Percentiles rank a stretch among this genome's conserved stretches.
Evolutionary conservation across 306 rosid species (phyloP).

Genomic region (Cucumis melo): DNA sequence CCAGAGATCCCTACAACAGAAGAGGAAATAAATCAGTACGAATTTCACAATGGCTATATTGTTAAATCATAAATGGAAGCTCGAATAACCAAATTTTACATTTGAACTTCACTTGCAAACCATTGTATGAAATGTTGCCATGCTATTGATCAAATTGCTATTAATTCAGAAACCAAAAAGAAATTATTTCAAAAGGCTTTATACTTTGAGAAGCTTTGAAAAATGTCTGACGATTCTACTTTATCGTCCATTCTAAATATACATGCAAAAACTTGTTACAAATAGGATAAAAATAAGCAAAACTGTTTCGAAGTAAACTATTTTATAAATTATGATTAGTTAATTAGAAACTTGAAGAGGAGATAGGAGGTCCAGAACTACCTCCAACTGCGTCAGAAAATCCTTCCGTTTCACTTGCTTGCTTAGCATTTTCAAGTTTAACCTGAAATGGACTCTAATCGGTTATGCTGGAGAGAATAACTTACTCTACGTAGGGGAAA

Average conservation of each 20-base stretch:
- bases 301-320: background rate
- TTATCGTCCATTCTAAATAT: background rate
- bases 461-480: background rate
- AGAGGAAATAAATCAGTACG: background rate
- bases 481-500: background rate
- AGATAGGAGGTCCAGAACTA: background rate
- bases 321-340: background rate
- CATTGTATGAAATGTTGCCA: background rate
- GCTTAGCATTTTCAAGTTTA: slow-evolving; percentile 16
- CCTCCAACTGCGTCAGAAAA: slow-evolving; percentile 11
- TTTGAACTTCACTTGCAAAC: background rate
- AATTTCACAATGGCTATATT: background rate
- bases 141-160: background rate
- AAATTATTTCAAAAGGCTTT: background rate
- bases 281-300: background rate
- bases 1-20: slow-evolving; percentile 27
- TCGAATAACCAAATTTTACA: background rate
- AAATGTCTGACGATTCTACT: background rate
- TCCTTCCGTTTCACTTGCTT: slow-evolving; percentile 29
- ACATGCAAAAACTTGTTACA: background rate
- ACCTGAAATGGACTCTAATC: slow-evolving; percentile 32
- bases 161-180: background rate
- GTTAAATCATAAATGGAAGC: background rate
- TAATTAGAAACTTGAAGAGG: background rate
- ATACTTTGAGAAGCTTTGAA: background rate